These are phyloP conservation scores for Backusella parvicylindrica DNA, from an alignment of 192 early-diverging fungal species.

Conservation along the genomic window DNA sequence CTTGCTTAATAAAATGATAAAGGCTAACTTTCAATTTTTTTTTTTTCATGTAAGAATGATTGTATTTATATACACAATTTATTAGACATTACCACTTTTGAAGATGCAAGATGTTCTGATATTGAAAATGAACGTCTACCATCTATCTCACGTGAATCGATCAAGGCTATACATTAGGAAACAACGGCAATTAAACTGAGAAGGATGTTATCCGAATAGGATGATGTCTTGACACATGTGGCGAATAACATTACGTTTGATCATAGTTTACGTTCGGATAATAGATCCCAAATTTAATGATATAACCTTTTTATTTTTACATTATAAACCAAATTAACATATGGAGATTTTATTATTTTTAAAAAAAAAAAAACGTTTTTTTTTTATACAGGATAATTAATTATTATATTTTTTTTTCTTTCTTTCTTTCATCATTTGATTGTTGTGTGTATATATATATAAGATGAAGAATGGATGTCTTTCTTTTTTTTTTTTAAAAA, in stretches of 20 bases:
- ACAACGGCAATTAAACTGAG: not conserved
- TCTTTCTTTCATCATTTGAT: not conserved
- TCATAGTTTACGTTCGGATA: not conserved
- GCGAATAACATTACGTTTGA: constrained; percentile 11
- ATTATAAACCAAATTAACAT: not conserved
- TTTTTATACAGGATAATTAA: not conserved
- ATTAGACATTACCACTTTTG: constrained; percentile 82
- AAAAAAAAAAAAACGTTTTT: not conserved
- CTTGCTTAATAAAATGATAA: no score
- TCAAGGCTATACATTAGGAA: constrained; percentile 24
- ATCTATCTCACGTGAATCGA: constrained; percentile 50
- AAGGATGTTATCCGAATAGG: constrained; percentile 19
- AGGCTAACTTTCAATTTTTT: no score
- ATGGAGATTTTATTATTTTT: not conserved
- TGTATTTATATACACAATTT: not conserved
- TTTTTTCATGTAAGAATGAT: no score
- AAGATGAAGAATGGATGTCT: not conserved
- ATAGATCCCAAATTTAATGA: not conserved
- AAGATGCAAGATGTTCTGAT: constrained; percentile 87
- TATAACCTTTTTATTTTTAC: not conserved
- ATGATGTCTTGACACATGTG: constrained; percentile 9
- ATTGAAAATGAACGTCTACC: constrained; percentile 90
- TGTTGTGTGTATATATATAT: not conserved
- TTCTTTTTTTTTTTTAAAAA: not conserved
- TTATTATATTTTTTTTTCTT: not conserved